Evolutionary conservation across 352 stramenopile species (phyloP), one percentile per base, ranked within the genome.

Genomic region (Pythium insidiosum): DNA sequence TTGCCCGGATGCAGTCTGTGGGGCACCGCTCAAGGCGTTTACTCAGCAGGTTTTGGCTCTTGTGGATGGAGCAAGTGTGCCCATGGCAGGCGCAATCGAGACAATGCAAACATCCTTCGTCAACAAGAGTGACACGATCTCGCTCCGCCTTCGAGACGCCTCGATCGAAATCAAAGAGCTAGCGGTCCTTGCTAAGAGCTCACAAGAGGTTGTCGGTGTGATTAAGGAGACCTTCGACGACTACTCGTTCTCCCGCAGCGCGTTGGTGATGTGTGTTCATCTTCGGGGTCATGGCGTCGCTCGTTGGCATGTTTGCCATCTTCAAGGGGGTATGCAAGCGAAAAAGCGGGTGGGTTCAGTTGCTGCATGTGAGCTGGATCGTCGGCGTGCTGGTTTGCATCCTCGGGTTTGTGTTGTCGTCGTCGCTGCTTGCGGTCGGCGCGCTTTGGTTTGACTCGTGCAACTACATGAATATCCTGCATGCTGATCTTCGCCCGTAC

Each of bases 381-480:
- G 58, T 89, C n/a, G 67, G 66, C 1, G 66, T 82, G 40, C 65
- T 89, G 0, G 76, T 89, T 13, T 87, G 74, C 47, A 81, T 89
- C 26, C 34, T 89, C n/a, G 75, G 74, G 13, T 92, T 92, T 37
- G 73, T 89, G 6, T 48, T 89, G 3, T 73, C 76, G 1, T 65
- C 76, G 5, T 84, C 72, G 1, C 54, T 91, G 12, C 68, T 91
- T 10, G 79, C 79, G 2, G 74, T 91, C 19, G 73, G 67, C 13
- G 79, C 76, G 29, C 58, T 91, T 26, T 91, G 74, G 74, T 88
- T 74, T 46, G 79, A 91, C 36, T 71, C 68, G 13, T 91, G 79
- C 59, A 77, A 78, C 38, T 89, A 91, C 53, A 79, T 91, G 68
- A 82, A 76, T 47, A 66, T 89, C n/a, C 25, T 89, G 15, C 74